A percentile compares a stretch with the other conserved stretches of the same genome.
Evolutionary conservation across 2,329 filamentous ascomycete genomes (phyloP).

Genomic region (Penicillium sp.): DNA sequence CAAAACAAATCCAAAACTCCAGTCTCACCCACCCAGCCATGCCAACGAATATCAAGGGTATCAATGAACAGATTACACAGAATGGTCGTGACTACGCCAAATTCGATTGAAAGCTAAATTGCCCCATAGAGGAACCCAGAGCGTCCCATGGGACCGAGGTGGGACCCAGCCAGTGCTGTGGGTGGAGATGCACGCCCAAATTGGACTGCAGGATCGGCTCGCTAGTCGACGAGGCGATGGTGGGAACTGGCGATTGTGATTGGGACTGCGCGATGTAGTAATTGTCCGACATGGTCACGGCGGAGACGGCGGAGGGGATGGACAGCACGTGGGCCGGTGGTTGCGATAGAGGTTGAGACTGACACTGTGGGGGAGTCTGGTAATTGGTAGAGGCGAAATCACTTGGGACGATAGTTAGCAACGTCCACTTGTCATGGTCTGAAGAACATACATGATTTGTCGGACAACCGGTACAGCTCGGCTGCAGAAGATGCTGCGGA

Average conservation of each 20-base stretch:
- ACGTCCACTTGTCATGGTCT: not conserved
- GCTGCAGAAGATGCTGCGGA: slow-evolving; percentile 34
- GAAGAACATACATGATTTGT: slow-evolving; percentile 29
- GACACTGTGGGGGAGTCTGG: slow-evolving; percentile 8
- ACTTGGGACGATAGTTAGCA: too few species aligned
- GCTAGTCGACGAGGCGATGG: slow-evolving; percentile 14
- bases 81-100: not conserved
- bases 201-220: slow-evolving; percentile 18
- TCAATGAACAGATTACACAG: too few species aligned
- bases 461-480: slow-evolving; percentile 34
- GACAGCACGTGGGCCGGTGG: slow-evolving; percentile 10
- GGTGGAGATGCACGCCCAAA: slow-evolving; percentile 25
- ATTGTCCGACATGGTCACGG: slow-evolving; percentile 11
- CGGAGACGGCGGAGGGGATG: slow-evolving; percentile 6
- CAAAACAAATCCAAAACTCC: slow-evolving; percentile 3
- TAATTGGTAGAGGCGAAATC: slow-evolving; percentile 20
- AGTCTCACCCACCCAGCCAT: too few species aligned
- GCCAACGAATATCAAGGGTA: too few species aligned
- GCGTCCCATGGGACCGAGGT: slow-evolving; percentile 28
- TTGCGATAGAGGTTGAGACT: slow-evolving; percentile 5
- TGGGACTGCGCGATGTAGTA: slow-evolving; percentile 15
- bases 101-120: slow-evolving; percentile 13
- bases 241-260: slow-evolving; percentile 18
- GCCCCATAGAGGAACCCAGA: slow-evolving; percentile 11
- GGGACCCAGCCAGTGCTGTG: slow-evolving; percentile 33